Percentiles rank a stretch among this genome's conserved stretches.
Conservation (phyloP, 2,329 filamentous ascomycete species). For the Diaporthe nobilis region DNA sequence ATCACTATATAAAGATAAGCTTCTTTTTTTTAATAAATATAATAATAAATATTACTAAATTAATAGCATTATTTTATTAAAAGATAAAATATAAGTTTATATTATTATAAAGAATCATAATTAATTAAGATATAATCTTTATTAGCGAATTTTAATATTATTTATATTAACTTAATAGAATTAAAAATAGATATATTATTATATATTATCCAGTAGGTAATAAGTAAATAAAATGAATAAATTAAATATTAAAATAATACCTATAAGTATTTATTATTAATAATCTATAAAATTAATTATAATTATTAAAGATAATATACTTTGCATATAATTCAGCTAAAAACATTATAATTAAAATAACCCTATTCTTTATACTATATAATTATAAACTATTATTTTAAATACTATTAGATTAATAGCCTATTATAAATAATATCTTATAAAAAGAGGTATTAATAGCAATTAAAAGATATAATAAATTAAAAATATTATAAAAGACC, state of each 20-base stretch:
- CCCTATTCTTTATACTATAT: neutral
- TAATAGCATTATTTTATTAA: too few relatives aligned
- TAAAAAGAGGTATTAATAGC: neutral
- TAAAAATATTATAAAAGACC: neutral
- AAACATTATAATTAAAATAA: neutral
- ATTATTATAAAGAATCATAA: neutral
- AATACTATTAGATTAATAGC: neutral
- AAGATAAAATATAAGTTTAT: too few relatives aligned
- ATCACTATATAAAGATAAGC: neutral
- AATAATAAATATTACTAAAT: neutral
- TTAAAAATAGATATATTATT: neutral
- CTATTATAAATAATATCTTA: neutral
- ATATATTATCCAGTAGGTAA: neutral
- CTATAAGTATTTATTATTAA: too few relatives aligned
- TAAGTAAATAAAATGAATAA: too few relatives aligned
- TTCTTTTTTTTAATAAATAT: neutral
- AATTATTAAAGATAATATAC: neutral
- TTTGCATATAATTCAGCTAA: neutral
- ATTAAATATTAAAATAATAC: too few relatives aligned
- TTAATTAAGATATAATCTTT: neutral
- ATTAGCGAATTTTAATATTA: neutral
- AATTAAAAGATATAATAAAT: neutral
- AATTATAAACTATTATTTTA: neutral
- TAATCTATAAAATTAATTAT: too few relatives aligned
- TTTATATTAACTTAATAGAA: neutral